Evolutionary conservation across 495 filamentous ascomycete genomes (phyloP).

Genomic region (Pyrenula massariospora): DNA sequence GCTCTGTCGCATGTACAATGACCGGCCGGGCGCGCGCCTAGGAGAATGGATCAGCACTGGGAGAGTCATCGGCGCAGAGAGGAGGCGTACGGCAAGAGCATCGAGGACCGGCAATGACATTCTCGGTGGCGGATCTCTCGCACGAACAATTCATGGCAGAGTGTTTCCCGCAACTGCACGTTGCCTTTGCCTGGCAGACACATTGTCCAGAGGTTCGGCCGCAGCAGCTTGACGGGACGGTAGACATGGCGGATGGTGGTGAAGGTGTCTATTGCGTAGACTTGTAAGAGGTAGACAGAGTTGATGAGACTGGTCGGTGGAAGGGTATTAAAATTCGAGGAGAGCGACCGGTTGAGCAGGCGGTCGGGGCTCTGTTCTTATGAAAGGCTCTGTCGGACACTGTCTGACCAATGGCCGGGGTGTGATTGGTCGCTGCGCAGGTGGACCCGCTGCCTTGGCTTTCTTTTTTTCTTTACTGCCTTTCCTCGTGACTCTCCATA

Average conservation of each 20-base stretch:
- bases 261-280: no score
- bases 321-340: no score
- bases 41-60: conserved; percentile 5
- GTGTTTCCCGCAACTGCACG: conserved; percentile 82
- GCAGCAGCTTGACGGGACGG: conserved; percentile 48
- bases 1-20: conserved; percentile 75
- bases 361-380: background rate
- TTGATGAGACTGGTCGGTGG: no score
- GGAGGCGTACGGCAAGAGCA: conserved; percentile 68
- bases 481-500: no score
- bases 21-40: conserved; percentile 60
- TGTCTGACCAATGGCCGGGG: background rate
- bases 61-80: conserved; percentile 4
- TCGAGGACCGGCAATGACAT: conserved; percentile 55
- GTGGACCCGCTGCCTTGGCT: no score
- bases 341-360: no score
- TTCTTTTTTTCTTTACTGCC: no score
- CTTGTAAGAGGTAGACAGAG: no score
- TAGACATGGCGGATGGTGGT: background rate
- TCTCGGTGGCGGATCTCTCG: conserved; percentile 66
- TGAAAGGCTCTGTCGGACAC: background rate
- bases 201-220: conserved; percentile 40
- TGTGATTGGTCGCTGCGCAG: background rate
- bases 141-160: conserved; percentile 78
- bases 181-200: conserved; percentile 51